Percentiles rank a stretch among this genome's conserved stretches.
phyloP scores from a whole-genome alignment of 169 alveolate species.

The Blepharisma undulans region DNA sequence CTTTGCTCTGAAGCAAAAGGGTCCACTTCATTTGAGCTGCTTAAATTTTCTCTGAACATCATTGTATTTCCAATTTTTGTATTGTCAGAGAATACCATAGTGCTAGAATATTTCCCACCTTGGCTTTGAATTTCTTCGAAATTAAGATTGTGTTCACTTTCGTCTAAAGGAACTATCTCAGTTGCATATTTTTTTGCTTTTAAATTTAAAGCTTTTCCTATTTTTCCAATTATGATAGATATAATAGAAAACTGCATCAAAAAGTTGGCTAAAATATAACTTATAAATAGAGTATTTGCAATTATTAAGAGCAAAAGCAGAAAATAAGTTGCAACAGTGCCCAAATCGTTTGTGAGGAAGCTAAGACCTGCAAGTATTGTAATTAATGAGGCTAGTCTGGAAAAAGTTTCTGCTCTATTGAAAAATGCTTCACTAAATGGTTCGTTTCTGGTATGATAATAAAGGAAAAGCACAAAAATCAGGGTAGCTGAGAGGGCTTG shows the following conservation, averaged over 20 bases:
- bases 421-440: not conserved
- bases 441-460: not conserved
- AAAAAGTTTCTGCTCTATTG: not conserved
- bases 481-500: slow-evolving; percentile 39
- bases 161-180: not conserved
- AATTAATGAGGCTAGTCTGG: not conserved
- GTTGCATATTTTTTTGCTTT: not conserved
- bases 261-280: not conserved
- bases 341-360: slow-evolving; percentile 28
- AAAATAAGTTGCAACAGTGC: not conserved
- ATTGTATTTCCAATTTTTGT: not conserved
- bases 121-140: not conserved
- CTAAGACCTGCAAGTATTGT: slow-evolving; percentile 49
- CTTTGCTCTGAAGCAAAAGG: not conserved
- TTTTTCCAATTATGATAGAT: too few species aligned
- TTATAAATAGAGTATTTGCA: not conserved
- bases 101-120: not conserved
- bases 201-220: too few species aligned
- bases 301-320: not conserved
- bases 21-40: not conserved
- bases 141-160: not conserved
- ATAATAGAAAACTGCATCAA: not conserved
- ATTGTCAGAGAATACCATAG: not conserved
- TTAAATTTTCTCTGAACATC: not conserved
- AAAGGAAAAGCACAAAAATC: slow-evolving; percentile 31